Conservation (phyloP, 1,284 basidiomycete genomes). For the Termitomyces sp. region DNA sequence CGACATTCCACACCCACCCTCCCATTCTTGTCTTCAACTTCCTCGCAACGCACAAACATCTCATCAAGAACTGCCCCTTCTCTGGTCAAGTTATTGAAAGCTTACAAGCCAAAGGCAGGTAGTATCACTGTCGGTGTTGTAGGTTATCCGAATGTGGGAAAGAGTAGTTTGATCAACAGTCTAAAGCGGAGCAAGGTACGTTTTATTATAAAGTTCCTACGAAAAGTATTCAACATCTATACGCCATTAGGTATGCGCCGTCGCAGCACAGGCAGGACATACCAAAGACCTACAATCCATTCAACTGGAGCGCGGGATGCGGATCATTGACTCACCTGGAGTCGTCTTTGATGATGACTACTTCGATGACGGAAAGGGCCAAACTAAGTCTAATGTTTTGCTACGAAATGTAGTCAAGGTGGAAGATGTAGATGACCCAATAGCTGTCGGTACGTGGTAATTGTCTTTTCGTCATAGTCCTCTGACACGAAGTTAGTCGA, state of each 20-base stretch:
- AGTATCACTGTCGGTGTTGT: constrained; percentile 91
- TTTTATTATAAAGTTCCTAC: constrained; percentile 26
- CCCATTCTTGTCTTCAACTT: constrained; percentile 88
- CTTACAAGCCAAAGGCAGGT: constrained; percentile 74
- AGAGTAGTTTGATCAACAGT: constrained; percentile 93
- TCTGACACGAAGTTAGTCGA: constrained; percentile 53
- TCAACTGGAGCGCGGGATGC: constrained; percentile 88
- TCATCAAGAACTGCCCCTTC: constrained; percentile 75
- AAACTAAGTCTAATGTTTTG: constrained; percentile 63
- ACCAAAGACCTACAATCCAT: constrained; percentile 94
- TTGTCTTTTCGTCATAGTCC: background rate
- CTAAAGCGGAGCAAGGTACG: constrained; percentile 82
- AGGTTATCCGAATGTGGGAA: constrained; percentile 97
- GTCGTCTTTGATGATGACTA: constrained; percentile 85
- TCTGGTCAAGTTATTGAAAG: constrained; percentile 86
- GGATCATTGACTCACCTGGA: constrained; percentile 93
- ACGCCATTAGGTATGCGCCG: constrained; percentile 68
- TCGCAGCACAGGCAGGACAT: constrained; percentile 94
- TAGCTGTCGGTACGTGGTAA: constrained; percentile 67
- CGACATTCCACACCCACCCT: constrained; percentile 91
- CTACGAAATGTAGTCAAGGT: constrained; percentile 93
- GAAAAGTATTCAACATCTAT: constrained; percentile 37
- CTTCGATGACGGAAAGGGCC: constrained; percentile 40
- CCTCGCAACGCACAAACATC: constrained; percentile 75
- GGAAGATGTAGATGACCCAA: constrained; percentile 88